These are phyloP conservation scores for Triticum aestivum DNA, from an alignment of 176 grass and related monocot genomes.

Conservation along the genomic window IWGSC_CS_RefSeq_v2.1 NC_057799.1:578291492-578291991, in stretches of 20 bases:
- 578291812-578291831: conserved; percentile 44
- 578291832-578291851: conserved; percentile 42
- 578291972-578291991: conserved; percentile 11
- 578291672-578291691: conserved; percentile 43
- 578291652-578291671: conserved; percentile 31
- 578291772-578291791: conserved; percentile 31
- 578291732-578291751: conserved; percentile 37
- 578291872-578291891: conserved; percentile 16
- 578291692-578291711: conserved; percentile 36
- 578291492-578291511: conserved; percentile 26
- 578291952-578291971: not conserved
- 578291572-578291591: conserved; percentile 28
- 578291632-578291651: not conserved
- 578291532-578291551: conserved; percentile 19
- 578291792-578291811: conserved; percentile 45
- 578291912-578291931: not conserved
- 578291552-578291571: conserved; percentile 56
- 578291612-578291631: conserved; percentile 35
- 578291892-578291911: not conserved
- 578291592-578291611: conserved; percentile 43
- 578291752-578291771: conserved; percentile 43
- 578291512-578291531: not conserved
- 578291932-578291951: not conserved
- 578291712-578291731: conserved; percentile 48
- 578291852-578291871: conserved; percentile 47